Base-by-base conservation (phyloP, 345 rosid species). In the Rhodomyrtus tomentosa region DNA sequence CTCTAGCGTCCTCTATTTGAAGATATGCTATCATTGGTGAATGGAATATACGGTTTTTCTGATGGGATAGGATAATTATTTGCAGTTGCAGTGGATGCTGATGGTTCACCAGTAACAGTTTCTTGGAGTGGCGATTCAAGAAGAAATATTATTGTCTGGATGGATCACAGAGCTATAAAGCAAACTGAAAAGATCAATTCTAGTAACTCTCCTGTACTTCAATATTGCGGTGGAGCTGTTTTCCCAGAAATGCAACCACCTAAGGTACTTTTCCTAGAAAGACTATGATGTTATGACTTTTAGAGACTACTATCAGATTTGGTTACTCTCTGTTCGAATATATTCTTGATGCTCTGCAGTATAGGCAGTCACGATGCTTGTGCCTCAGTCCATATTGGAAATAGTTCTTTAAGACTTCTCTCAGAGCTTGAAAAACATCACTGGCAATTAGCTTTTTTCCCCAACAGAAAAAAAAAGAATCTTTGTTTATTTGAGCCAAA, bases 61-160 rank as follows among this genome's bases (percentile, higher is more conserved):
- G 53, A 50, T 80, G 82, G 20, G 53, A 24, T 49, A 48, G 50
- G 36, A 68, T 11, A 32, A 82, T 82, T 82, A 55, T 53, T 86
- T 88, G 86, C 89, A 97, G 99, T 97, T 82, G 99, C 99, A n/a
- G 94, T 95, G 36, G 99, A 95, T 92, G 91, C 95, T 62, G 98
- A 95, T 87, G 98, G 96, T n/a, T 88, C 94, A 51, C 98, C 98
- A 27, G 98, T 97, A n/a, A 88, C 99, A 24, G 98, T 97, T 83
- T 97, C 99, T 29, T 93, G 94, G 98, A 94, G 94, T 87, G 99
- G 98, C 86, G 99, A 97, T 92, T 91, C 98, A 58, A 95, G 99
- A 86, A 91, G 98, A 84, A 97, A 97, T 79, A 88, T 94, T 50
- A 95, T 97, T 51, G 98, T 97, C 10, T 97, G 99, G 98, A 97